Evolutionary conservation across 164 flowering plant genomes (phyloP).

Genomic region (Sextonia rubra): DNA sequence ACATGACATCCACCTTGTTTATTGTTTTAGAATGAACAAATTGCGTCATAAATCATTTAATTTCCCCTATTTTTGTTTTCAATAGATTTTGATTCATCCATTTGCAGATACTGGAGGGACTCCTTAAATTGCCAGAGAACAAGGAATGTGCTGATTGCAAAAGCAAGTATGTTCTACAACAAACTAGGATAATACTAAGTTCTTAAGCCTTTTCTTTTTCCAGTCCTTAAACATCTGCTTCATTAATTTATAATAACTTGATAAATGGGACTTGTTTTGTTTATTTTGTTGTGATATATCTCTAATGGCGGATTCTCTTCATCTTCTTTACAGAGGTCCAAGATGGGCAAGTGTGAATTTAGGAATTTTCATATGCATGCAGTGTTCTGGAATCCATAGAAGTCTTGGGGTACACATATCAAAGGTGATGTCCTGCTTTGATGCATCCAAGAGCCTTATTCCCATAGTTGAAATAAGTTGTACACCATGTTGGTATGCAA

Average conservation of each 20-base stretch:
- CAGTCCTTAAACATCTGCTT: background rate
- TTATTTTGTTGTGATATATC: background rate
- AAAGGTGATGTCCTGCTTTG: conserved; percentile 33
- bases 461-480: background rate
- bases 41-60: background rate
- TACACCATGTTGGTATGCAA: background rate
- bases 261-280: background rate
- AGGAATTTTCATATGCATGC: conserved; percentile 75
- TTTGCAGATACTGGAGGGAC: conserved; percentile 58
- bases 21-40: background rate
- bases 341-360: conserved; percentile 78
- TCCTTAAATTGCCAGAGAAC: conserved; percentile 60
- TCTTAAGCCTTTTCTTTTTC: background rate
- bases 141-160: conserved; percentile 75
- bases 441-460: background rate
- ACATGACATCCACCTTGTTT: background rate
- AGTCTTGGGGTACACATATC: conserved; percentile 67
- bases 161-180: conserved; percentile 41
- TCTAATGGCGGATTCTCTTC: background rate
- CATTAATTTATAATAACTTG: background rate
- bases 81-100: background rate
- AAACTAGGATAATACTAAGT: background rate
- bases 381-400: conserved; percentile 71
- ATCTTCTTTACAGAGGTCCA: conserved; percentile 45
- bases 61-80: background rate